Evolutionary conservation across 2,329 filamentous ascomycete species (phyloP), one percentile per base, ranked within the genome.

Genomic region (Talaromyces atroroseus): DNA sequence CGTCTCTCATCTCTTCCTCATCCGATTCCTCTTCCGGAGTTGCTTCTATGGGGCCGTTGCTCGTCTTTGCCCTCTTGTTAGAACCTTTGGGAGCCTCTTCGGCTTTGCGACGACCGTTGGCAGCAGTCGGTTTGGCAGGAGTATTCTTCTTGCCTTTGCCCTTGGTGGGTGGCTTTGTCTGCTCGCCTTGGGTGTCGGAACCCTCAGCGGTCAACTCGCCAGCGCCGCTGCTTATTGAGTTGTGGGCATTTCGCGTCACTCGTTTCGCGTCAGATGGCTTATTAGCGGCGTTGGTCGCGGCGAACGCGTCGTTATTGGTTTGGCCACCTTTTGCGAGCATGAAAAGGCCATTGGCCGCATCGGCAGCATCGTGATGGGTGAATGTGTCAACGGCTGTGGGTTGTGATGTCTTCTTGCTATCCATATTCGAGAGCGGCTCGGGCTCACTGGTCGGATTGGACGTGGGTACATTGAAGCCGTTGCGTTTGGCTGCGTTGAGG

Each of bases 291-390:
- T 65, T 75, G 18, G 76, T 65, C 14, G 71, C 64, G 5, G 83
- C 59, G 70, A 80, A 75, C 75, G 82, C 79, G 76, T 85, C 74
- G 69, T 77, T 74, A 69, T 79, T 80, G 36, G 79, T 74, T 61
- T 86, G 80, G 24, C 78, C 79, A 56, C 81, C 82, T 56, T 82
- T 82, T 54, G 94, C 92, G 58, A 99, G 80, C 82, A 96, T 87
- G 65, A 90, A 95, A 0, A 99, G 80, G 29, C 94, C 92, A 69
- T 96, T 97, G 52, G 92, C 94, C 45, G 92, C 94, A 75, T 96
- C 92, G 65, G 92, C 95, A 53, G 85, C 85, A 67, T 96, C 92
- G 73, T 95, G 90, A 44, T 91, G 89, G 58, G 92, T 88, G 67
- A 91, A 95, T 4, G 86, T 82, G 54, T 89, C 87, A 0, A 81